phyloP scores from a whole-genome alignment of 495 filamentous ascomycete species.

The Gamarada debralockiae region DNA sequence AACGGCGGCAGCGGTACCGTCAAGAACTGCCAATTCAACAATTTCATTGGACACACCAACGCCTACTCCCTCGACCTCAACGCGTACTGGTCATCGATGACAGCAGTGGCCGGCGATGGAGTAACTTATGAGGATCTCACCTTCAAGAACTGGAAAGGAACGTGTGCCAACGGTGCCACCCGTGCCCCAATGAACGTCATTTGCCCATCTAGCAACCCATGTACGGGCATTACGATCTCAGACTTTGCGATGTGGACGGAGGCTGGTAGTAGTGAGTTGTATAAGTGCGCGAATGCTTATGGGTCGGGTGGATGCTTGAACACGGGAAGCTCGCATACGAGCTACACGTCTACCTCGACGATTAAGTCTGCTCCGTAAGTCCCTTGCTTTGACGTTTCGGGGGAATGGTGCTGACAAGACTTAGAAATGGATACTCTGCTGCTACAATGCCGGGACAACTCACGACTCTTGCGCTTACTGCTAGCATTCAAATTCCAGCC shows the following conservation, averaged over 20 bases:
- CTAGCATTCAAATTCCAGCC: slow-evolving; percentile 45
- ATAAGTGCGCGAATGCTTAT: slow-evolving; percentile 19
- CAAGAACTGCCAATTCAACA: slow-evolving; percentile 41
- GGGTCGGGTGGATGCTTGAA: slow-evolving; percentile 15
- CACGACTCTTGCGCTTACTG: slow-evolving; percentile 37
- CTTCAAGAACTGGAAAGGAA: slow-evolving; percentile 53
- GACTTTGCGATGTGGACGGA: slow-evolving; percentile 59
- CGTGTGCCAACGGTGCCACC: slow-evolving; percentile 40
- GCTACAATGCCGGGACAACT: slow-evolving; percentile 45
- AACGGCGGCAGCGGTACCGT: slow-evolving; percentile 39
- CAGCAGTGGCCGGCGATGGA: slow-evolving; percentile 31
- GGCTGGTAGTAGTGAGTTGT: slow-evolving; percentile 8
- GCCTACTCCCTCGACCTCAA: slow-evolving; percentile 47
- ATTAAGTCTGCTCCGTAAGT: neutral
- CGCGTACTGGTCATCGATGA: slow-evolving; percentile 10
- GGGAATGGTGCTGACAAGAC: slow-evolving; percentile 3
- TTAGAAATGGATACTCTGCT: slow-evolving; percentile 38
- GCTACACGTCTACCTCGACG: neutral
- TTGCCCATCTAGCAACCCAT: slow-evolving; percentile 30
- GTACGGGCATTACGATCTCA: slow-evolving; percentile 45
- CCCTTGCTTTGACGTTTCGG: neutral
- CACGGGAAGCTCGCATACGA: neutral
- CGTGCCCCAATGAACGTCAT: slow-evolving; percentile 48
- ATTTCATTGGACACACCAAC: slow-evolving; percentile 49
- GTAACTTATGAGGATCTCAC: slow-evolving; percentile 46